These are phyloP conservation scores for Diaporthe helianthi DNA, from an alignment of 2,329 filamentous ascomycete genomes.

Conservation along the genomic window DNA sequence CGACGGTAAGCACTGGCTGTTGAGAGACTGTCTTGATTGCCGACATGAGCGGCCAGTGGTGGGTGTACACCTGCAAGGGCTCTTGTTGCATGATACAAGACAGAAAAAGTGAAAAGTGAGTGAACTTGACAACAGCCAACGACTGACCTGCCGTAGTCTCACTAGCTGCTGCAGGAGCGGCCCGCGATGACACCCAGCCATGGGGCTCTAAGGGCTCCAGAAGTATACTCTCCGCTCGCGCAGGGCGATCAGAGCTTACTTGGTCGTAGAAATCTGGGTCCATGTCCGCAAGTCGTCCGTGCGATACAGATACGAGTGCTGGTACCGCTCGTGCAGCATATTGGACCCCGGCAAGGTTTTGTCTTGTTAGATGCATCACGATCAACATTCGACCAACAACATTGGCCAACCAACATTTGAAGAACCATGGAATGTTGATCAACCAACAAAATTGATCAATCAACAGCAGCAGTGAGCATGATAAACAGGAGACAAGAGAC, in stretches of 20 bases:
- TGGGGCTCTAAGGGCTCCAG: background rate
- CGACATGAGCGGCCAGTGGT: constrained; percentile 19
- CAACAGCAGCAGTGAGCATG: background rate
- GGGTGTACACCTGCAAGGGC: constrained; percentile 22
- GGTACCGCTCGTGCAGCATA: background rate
- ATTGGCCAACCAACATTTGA: too few relatives aligned
- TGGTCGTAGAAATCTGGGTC: background rate
- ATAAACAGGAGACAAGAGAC: background rate
- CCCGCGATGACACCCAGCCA: constrained; percentile 14
- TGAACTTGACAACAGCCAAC: constrained; percentile 2
- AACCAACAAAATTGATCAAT: background rate
- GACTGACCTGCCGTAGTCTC: background rate
- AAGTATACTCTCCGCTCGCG: background rate
- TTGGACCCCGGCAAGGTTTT: background rate
- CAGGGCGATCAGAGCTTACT: background rate
- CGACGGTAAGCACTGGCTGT: constrained; percentile 21
- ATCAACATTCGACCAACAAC: background rate
- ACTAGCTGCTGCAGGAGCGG: constrained; percentile 21
- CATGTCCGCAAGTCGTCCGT: background rate
- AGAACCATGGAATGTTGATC: too few relatives aligned
- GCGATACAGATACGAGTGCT: constrained; percentile 15
- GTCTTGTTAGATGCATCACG: background rate
- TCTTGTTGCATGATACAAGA: constrained; percentile 15
- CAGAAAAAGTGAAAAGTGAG: constrained; percentile 11
- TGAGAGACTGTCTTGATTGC: constrained; percentile 24